A percentile compares a stretch with the other conserved stretches of the same genome.
Conservation (phyloP, 2,329 filamentous ascomycete species). For the Alternaria angustiovoidea region DNA sequence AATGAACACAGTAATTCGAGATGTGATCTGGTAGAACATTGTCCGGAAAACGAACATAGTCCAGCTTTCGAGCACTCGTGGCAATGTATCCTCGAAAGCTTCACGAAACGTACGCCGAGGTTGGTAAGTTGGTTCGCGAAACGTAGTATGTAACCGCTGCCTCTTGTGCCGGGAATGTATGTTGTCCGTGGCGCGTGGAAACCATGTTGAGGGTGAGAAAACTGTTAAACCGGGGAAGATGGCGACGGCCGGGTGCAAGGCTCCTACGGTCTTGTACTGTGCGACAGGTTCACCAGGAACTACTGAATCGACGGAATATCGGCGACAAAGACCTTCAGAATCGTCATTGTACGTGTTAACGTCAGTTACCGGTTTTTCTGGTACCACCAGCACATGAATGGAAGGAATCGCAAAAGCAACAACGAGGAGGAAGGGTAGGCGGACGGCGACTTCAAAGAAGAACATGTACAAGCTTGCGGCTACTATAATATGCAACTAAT, state of each 20-base stretch:
- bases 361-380: background rate
- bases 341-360: rapidly evolving
- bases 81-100: background rate
- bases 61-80: background rate
- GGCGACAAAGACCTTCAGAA: background rate
- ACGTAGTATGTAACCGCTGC: background rate
- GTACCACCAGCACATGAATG: background rate
- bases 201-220: background rate
- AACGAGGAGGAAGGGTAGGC: background rate
- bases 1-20: background rate
- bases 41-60: too few species aligned
- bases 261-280: background rate
- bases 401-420: background rate
- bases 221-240: background rate
- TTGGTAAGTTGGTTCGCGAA: background rate
- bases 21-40: background rate
- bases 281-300: background rate
- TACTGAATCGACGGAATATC: background rate
- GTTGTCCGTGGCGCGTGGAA: background rate
- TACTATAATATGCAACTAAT: background rate
- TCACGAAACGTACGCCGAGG: slow-evolving; percentile 4
- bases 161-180: background rate
- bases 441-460: slow-evolving; percentile 1
- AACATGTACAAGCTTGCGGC: background rate
- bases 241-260: background rate